Conservation (phyloP, 495 filamentous ascomycete genomes). For the Penicillium odoratum region DNA sequence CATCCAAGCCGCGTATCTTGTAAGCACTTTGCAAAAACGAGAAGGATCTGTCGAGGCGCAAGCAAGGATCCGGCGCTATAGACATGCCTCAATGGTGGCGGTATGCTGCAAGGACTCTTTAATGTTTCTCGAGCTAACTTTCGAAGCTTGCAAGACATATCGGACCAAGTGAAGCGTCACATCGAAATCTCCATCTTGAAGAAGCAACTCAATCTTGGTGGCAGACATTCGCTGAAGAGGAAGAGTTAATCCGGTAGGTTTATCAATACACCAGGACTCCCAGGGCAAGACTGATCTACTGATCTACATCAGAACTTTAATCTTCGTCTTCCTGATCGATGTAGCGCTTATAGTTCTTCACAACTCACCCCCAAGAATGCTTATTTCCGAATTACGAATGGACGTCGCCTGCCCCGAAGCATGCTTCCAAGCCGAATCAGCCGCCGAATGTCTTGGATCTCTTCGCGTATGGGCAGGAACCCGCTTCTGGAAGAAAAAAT, state of each 20-base stretch:
- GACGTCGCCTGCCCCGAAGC: constrained; percentile 27
- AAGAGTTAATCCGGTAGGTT: constrained; percentile 25
- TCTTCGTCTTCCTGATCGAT: constrained; percentile 31
- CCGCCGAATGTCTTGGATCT: constrained; percentile 4
- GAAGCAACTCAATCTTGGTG: constrained; percentile 3
- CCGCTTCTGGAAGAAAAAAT: constrained; percentile 19
- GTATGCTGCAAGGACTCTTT: constrained; percentile 10
- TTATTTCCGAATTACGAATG: constrained; percentile 34
- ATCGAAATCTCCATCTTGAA: background rate
- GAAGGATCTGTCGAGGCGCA: constrained; percentile 26
- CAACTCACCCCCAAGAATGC: constrained; percentile 33
- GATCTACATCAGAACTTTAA: constrained; percentile 11
- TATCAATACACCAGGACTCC: background rate
- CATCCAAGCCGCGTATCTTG: constrained; percentile 28
- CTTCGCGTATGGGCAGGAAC: constrained; percentile 20
- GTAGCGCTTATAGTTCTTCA: constrained; percentile 31
- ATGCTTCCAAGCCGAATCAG: constrained; percentile 32
- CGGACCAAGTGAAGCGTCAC: constrained; percentile 20
- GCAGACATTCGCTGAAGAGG: constrained; percentile 3
- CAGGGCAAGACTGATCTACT: background rate
- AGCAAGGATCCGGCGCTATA: constrained; percentile 23
- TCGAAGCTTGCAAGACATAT: constrained; percentile 25
- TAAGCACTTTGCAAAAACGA: constrained; percentile 30
- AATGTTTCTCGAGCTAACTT: background rate
- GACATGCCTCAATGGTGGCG: constrained; percentile 24